phyloP scores from a whole-genome alignment of 1,284 basidiomycete genomes.

The Exsudoporus floridanus region DNA sequence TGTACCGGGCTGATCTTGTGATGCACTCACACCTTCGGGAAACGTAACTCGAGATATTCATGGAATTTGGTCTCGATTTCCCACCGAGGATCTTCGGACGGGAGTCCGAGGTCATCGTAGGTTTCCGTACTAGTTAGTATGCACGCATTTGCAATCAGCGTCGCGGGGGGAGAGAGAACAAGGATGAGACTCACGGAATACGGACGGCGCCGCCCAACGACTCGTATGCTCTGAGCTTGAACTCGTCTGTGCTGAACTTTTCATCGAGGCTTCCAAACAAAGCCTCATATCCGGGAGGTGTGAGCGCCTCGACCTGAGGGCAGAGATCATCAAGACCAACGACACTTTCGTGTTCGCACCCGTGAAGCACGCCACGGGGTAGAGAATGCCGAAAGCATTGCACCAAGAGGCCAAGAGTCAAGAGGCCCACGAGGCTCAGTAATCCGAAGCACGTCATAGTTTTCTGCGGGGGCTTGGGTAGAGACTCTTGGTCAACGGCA shows the following conservation, averaged over 20 bases:
- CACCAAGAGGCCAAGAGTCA: conserved; percentile 11
- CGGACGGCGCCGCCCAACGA: too few species aligned
- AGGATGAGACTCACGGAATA: conserved; percentile 1
- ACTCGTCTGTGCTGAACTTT: too few species aligned
- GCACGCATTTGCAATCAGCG: not conserved
- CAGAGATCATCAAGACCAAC: conserved; percentile 24
- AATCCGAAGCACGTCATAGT: not conserved
- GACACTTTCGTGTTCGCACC: not conserved
- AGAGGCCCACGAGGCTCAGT: conserved; percentile 5
- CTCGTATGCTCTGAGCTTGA: too few species aligned
- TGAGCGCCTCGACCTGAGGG: conserved; percentile 34
- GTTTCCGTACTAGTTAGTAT: conserved; percentile 36
- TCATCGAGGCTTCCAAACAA: too few species aligned
- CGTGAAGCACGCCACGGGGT: not conserved
- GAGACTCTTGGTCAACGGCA: too few species aligned
- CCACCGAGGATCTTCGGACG: conserved; percentile 35
- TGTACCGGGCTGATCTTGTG: not conserved
- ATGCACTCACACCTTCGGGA: conserved; percentile 40
- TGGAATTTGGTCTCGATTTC: conserved; percentile 43
- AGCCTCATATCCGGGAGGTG: conserved; percentile 26
- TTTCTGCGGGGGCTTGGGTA: too few species aligned
- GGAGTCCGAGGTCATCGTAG: conserved; percentile 36
- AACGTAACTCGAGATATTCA: conserved; percentile 42
- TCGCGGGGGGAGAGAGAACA: not conserved
- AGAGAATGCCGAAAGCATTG: conserved; percentile 5